Evolutionary conservation across 495 filamentous ascomycete genomes (phyloP).

Genomic region (Chaetomium fimeti): DNA sequence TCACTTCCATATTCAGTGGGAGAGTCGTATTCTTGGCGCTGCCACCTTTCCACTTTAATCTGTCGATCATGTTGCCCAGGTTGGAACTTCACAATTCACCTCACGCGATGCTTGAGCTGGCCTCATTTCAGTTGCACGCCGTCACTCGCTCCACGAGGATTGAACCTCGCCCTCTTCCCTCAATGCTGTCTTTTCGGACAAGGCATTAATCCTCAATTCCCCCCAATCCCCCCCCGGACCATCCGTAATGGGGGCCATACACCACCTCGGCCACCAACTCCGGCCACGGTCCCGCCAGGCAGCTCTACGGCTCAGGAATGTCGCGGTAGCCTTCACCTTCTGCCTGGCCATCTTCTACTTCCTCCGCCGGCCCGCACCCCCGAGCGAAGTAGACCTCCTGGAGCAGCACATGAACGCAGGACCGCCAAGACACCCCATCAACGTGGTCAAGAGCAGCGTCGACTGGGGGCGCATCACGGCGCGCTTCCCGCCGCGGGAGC

Average conservation of each 20-base stretch:
- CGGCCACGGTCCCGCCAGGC: neutral
- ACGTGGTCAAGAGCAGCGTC: slow-evolving; percentile 32
- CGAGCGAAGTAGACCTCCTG: slow-evolving; percentile 10
- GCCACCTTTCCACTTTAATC: no score
- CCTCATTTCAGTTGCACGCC: neutral
- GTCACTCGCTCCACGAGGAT: neutral
- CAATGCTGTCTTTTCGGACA: neutral
- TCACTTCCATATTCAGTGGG: no score
- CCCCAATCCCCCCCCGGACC: neutral
- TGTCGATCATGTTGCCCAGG: no score
- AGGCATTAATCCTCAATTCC: neutral
- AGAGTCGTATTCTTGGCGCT: no score
- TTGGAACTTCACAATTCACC: neutral
- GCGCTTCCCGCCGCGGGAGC: slow-evolving; percentile 55
- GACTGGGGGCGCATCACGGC: slow-evolving; percentile 60
- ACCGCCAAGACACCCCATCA: neutral
- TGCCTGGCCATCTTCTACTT: slow-evolving; percentile 2
- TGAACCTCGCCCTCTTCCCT: neutral
- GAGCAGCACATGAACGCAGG: slow-evolving; percentile 24
- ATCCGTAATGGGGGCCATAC: neutral
- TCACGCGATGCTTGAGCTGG: neutral
- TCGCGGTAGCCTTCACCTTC: neutral
- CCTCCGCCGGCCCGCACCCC: neutral
- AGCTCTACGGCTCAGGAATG: neutral
- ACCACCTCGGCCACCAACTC: neutral